Base-by-base conservation (phyloP, 306 rosid genomes). In the Dicorynia guianensis region DNA sequence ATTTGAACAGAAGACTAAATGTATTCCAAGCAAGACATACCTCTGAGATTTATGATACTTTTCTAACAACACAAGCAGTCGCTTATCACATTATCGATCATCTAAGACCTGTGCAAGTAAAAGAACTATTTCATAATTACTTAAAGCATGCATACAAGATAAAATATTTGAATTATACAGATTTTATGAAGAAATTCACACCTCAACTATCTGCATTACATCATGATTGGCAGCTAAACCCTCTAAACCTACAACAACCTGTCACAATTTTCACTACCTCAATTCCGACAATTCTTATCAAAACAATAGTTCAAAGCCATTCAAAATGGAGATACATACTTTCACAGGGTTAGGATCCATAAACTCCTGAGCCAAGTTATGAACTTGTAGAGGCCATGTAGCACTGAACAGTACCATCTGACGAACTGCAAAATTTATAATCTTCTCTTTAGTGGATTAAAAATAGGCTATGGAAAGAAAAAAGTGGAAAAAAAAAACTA, bases 181-280 rank as follows among this genome's bases (percentile, higher is more conserved):
- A 79, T 19, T 56, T 63, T 43, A 46, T 60, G 52, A 25, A 25
- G 2, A 17, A 72, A 75, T 13, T 70, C 66, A 70, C 76, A 95
- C 99, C 99, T 95, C 99, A 57, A 95, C 93, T 87, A 95, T 95
- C 87, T 95, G 99, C 97, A 95, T 89, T 59, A 92, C 99, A 82
- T 95, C 97, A 74, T 95, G 99, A 80, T 95, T 95, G 61, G 99
- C 99, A 69, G 99, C 86, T 78, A 95, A 89, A 84, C 92, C 99
- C 75, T 95, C 98, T 44, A 97, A 95, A 63, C 98, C 98, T 62
- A 95, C 87, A 73, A 95, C 98, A 58, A 95, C 98, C 98, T 95
- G 86, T 72, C 67, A 73, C 78, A 63, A 79, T 50, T 49, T 71
- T 75, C 44, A 72, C 61, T 69, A 78, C 72, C 15, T 19, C 77